Percentiles rank a stretch among this genome's conserved stretches.
Conservation (phyloP, 2,329 filamentous ascomycete species). For the Colletotrichum navitas region DNA sequence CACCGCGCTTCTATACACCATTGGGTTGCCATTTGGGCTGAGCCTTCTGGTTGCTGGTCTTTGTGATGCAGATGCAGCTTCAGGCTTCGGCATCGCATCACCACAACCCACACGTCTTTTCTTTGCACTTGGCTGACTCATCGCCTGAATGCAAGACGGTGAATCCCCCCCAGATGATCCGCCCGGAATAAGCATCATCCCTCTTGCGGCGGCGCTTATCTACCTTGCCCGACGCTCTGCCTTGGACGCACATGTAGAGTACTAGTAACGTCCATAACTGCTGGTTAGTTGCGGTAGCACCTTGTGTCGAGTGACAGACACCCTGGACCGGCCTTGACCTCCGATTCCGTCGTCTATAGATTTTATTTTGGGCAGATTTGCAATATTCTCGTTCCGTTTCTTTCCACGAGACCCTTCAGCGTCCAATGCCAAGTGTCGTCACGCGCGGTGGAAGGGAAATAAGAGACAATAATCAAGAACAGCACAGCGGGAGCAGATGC, state of each 20-base stretch:
- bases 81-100: conserved; percentile 38
- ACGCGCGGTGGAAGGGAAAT: background rate
- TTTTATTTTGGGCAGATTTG: background rate
- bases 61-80: conserved; percentile 14
- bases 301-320: background rate
- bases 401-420: background rate
- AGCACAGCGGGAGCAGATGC: conserved; percentile 9
- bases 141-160: too few relatives aligned
- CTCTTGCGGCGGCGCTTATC: conserved; percentile 7
- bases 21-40: conserved; percentile 6
- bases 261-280: background rate
- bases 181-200: background rate
- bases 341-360: conserved; percentile 18
- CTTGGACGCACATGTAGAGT: background rate
- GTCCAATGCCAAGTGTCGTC: conserved; percentile 13
- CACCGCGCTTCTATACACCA: conserved; percentile 4
- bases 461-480: conserved; percentile 4
- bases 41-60: conserved; percentile 27
- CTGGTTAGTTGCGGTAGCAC: background rate
- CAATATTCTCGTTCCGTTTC: background rate
- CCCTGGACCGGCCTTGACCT: background rate
- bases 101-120: conserved; percentile 4
- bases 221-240: background rate
- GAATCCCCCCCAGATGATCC: background rate
- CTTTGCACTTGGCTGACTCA: background rate